phyloP scores from a whole-genome alignment of 2,329 filamentous ascomycete genomes.

The Calonectria honghensis region DNA sequence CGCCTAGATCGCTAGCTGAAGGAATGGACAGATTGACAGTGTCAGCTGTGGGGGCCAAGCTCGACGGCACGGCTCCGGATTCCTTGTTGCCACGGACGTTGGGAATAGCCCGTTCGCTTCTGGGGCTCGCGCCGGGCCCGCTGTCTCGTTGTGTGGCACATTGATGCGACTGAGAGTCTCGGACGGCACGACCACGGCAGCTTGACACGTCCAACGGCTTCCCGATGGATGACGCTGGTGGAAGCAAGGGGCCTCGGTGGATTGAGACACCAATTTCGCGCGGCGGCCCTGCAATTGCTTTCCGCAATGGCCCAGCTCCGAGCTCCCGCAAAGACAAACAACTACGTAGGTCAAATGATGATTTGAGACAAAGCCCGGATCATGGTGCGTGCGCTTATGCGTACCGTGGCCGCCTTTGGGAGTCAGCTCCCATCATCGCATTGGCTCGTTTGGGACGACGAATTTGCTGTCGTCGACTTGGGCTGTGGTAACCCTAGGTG shows the following conservation, averaged over 20 bases:
- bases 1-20: constrained; percentile 18
- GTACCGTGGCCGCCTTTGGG: constrained; percentile 18
- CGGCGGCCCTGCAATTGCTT: constrained; percentile 32
- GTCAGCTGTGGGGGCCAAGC: constrained; percentile 23
- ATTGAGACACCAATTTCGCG: constrained; percentile 42
- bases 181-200: constrained; percentile 26
- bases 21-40: constrained; percentile 23
- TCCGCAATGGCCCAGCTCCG: constrained; percentile 18
- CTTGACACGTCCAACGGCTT: constrained; percentile 31
- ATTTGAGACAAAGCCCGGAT: constrained; percentile 29
- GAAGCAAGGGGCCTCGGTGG: constrained; percentile 32
- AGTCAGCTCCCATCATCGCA: constrained; percentile 22
- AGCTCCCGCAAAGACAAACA: constrained; percentile 20
- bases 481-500: constrained; percentile 20
- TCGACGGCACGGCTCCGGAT: constrained; percentile 29
- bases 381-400: constrained; percentile 24
- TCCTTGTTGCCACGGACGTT: constrained; percentile 34
- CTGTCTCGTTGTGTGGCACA: constrained; percentile 29
- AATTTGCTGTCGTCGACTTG: constrained; percentile 21
- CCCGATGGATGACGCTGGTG: constrained; percentile 24
- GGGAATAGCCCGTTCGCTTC: constrained; percentile 30
- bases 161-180: constrained; percentile 31
- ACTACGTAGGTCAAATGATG: constrained; percentile 33
- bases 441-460: constrained; percentile 12
- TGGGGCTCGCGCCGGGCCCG: constrained; percentile 28